Base-by-base conservation (phyloP, 495 filamentous ascomycete species). In the Lentithecium fluviatile region DNA sequence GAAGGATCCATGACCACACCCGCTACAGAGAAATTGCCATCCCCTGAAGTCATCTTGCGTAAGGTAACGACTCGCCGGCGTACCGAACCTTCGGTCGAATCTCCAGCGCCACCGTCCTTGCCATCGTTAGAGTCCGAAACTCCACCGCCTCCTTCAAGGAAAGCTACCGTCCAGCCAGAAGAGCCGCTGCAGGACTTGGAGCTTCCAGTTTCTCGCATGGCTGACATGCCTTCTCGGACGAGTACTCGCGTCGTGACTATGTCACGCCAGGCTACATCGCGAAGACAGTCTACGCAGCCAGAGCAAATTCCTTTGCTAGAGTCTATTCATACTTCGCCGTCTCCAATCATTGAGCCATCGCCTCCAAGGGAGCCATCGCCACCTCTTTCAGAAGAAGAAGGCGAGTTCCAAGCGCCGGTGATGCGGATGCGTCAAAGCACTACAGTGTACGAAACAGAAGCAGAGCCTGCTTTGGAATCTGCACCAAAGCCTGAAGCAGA, bases 81-180 rank as follows among this genome's bases (percentile, higher is more conserved):
- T 4, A 54, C 34, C 23, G 32, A 21, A 21, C 52, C 34, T 23
- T 11, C 42, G 23, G 52, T 40, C 7, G 52, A 40, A 43, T 5
- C 32, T 11, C 34, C 15, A 19, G 52, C 37, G 17, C 5, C 52
- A 19, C 52, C 52, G 3, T 43, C 52, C 5, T 24, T 19, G 21
- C 52, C 52, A 40, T 54, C 52, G 20, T 42, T 19, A 20, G 40
- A 43, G 40, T 43, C 40, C 15, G 40, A 15, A 13, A 19, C 29
- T 45, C 13, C n/a, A n/a, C 13, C 40, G 40, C 20, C 40, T 45
- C 13, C 40, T 45, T 45, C 40, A 45, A n/a, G n/a, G 4, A 45
- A 45, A 45, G 6, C 40, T 21, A 15, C 13, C 4, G 13, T 17
- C 15, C 40, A 13, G 40, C 40, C 3, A 13, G 6, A 7, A 29